Conservation (phyloP, 2,329 filamentous ascomycete genomes). For the Aspergillus pseudoterreus region DNA sequence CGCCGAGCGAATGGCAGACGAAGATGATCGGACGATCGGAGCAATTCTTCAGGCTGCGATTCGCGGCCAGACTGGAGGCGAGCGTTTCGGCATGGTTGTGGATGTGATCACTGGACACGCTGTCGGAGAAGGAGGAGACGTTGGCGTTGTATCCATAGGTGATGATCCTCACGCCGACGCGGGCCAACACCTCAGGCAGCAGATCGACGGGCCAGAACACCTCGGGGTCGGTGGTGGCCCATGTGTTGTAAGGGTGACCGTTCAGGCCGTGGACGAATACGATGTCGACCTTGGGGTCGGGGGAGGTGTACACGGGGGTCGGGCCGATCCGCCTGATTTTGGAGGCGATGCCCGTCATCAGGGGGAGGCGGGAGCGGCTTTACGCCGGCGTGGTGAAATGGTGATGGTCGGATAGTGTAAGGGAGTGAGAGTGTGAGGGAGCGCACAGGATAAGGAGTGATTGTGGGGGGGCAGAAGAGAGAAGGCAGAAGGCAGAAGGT, state of each 20-base stretch:
- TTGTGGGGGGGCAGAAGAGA: background rate
- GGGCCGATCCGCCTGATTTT: conserved; percentile 39
- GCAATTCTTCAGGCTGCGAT: conserved; percentile 53
- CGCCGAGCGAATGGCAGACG: conserved; percentile 70
- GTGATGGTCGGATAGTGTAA: background rate
- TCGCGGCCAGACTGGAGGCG: conserved; percentile 59
- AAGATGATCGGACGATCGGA: conserved; percentile 67
- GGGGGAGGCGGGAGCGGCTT: background rate
- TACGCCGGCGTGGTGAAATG: background rate
- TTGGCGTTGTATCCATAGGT: conserved; percentile 75
- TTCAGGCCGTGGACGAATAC: conserved; percentile 70
- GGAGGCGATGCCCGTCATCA: conserved; percentile 19
- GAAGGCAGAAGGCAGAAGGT: background rate
- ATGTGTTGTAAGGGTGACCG: conserved; percentile 62
- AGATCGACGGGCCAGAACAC: conserved; percentile 69
- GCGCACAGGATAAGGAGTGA: background rate
- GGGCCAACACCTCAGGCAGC: conserved; percentile 58
- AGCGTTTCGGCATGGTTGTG: conserved; percentile 69
- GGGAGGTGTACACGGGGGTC: conserved; percentile 38
- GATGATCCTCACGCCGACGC: conserved; percentile 59
- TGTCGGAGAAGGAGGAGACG: conserved; percentile 48
- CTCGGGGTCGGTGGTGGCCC: conserved; percentile 44
- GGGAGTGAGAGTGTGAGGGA: background rate
- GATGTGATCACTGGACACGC: conserved; percentile 62
- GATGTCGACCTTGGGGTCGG: conserved; percentile 47